Conservation (phyloP, 2,329 filamentous ascomycete species). For the Ilyonectria robusta region DNA sequence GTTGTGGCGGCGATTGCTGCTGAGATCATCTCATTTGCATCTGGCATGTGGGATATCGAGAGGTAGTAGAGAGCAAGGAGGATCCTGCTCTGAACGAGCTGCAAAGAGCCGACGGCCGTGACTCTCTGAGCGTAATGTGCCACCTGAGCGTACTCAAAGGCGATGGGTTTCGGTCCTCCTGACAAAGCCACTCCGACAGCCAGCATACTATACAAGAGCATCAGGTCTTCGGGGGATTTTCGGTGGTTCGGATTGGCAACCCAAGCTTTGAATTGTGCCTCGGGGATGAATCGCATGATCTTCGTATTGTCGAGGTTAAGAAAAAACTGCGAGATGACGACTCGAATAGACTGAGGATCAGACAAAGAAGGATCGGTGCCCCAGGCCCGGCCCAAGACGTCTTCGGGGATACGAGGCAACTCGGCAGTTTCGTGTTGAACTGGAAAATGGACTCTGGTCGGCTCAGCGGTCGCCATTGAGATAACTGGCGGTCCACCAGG, state of each 20-base stretch:
- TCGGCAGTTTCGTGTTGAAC: constrained; percentile 57
- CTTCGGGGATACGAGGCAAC: constrained; percentile 64
- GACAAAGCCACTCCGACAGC: constrained; percentile 57
- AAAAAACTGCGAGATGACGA: constrained; percentile 59
- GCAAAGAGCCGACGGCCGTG: constrained; percentile 58
- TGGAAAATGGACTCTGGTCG: constrained; percentile 53
- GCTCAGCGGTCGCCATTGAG: constrained; percentile 53
- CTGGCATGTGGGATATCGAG: constrained; percentile 69
- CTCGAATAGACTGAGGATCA: constrained; percentile 57
- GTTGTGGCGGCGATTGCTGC: constrained; percentile 72
- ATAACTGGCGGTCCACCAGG: constrained; percentile 51
- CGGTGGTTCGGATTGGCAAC: constrained; percentile 52
- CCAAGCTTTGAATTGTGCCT: constrained; percentile 57
- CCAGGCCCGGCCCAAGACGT: constrained; percentile 65
- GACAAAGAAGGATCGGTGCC: constrained; percentile 64
- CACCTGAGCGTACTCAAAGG: constrained; percentile 62
- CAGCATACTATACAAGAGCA: constrained; percentile 62
- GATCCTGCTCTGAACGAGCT: constrained; percentile 77
- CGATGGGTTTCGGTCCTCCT: constrained; percentile 55
- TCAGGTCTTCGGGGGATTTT: constrained; percentile 60
- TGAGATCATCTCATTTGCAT: constrained; percentile 76
- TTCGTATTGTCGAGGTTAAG: constrained; percentile 58
- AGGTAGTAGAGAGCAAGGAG: constrained; percentile 77
- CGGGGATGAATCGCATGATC: constrained; percentile 59
- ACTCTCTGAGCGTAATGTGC: constrained; percentile 68